These are phyloP conservation scores for Leccinellum rugosiceps DNA, from an alignment of 768 basidiomycete species.

Conservation along the genomic window DNA sequence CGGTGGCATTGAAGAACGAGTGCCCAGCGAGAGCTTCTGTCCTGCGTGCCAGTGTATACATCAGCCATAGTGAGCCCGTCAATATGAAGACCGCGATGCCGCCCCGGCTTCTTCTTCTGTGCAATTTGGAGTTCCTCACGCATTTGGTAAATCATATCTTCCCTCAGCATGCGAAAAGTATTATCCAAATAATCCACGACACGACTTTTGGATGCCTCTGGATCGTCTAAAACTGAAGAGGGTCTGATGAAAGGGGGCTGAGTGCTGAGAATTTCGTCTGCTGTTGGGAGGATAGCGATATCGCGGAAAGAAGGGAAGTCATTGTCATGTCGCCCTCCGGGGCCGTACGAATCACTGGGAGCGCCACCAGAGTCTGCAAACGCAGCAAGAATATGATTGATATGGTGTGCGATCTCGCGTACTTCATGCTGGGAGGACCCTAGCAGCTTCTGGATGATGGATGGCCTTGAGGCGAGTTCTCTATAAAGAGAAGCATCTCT, in stretches of 20 bases:
- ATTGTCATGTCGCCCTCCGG: conserved; percentile 72
- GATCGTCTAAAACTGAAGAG: conserved; percentile 42
- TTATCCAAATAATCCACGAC: conserved; percentile 57
- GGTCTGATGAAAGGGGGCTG: conserved; percentile 53
- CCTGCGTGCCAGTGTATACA: conserved; percentile 35
- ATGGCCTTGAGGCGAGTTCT: conserved; percentile 33
- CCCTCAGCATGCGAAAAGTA: conserved; percentile 61
- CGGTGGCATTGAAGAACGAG: conserved; percentile 36
- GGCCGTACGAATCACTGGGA: conserved; percentile 25
- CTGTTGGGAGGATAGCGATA: conserved; percentile 62
- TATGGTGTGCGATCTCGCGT: conserved; percentile 37
- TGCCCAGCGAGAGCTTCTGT: conserved; percentile 38
- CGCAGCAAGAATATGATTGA: conserved; percentile 38
- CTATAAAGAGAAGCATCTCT: conserved; percentile 37
- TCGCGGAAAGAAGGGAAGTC: conserved; percentile 58
- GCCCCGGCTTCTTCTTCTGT: conserved; percentile 39
- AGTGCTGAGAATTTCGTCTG: conserved; percentile 51
- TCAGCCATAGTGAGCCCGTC: conserved; percentile 37
- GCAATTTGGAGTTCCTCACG: conserved; percentile 54
- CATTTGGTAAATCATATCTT: conserved; percentile 62
- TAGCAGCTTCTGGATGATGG: conserved; percentile 25
- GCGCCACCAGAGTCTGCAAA: conserved; percentile 20
- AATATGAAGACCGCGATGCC: conserved; percentile 38
- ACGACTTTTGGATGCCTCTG: conserved; percentile 36
- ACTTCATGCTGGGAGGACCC: conserved; percentile 26